Base-by-base conservation (phyloP, 495 filamentous ascomycete genomes). In the Apodospora peruviana region DNA sequence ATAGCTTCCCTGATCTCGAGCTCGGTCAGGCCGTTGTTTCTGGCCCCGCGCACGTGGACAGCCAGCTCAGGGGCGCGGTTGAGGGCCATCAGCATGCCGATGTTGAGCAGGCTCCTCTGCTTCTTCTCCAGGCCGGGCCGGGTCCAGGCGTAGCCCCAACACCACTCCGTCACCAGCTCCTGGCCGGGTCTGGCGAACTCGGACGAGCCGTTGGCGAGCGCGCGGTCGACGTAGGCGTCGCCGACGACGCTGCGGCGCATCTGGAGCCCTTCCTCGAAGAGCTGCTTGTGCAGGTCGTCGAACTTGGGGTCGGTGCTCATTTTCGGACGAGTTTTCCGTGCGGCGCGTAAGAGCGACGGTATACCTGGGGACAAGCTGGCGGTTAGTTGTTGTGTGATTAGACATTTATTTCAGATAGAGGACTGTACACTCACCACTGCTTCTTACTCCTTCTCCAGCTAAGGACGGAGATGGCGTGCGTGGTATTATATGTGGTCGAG, bases 91-190 rank as follows among this genome's bases (percentile, higher is more conserved):
- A 82, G 62, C 59, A 65, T 78, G 37, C 68, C 76, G 24, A 81
- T 72, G 56, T 78, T 80, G 40, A 84, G 59, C 23, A 82, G 56
- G 45, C 64, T 71, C 19, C 77, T 65, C 57, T 79, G 74, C 52
- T 81, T 79, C 36, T 67, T 60, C 25, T 76, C 72, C 5, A 81
- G 68, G 0, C 78, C 78, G 0, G 75, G 74, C 5, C 79, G 72
- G 4, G 69, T 68, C 78, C 78, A 80, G 36, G 74, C 65, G 37
- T 65, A 61, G 17, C 77, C 78, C 78, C 76, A 82, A 61, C 73
- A 76, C 45, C 62, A 70, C 56, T 77, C 75, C 5, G 76, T 78
- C 9, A 78, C 71, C 23, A 75, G 64, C 38, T 80, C 70, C 49
- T 81, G 76, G 47, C 73, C 71, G 2, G 77, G 73, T 32, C 57